Conservation (phyloP, 225 moss, liverwort and hornwort species). For the Takakia lepidozioides region DNA sequence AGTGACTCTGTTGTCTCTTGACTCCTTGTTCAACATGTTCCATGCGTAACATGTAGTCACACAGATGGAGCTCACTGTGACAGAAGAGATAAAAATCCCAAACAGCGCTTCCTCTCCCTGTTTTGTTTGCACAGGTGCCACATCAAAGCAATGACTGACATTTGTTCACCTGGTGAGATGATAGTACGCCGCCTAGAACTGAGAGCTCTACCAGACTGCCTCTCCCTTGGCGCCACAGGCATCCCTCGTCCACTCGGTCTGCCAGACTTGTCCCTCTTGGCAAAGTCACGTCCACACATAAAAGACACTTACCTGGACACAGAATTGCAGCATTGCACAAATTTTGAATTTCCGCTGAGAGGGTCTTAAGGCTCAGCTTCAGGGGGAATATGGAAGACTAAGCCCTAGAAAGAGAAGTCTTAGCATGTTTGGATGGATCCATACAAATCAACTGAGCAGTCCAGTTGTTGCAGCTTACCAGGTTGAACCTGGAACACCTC, state of each 20-base stretch:
- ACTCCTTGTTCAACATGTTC: no score
- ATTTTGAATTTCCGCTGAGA: not conserved
- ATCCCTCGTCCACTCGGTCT: constrained; percentile 43
- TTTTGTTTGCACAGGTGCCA: not conserved
- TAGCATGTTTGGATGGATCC: no score
- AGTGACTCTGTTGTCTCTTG: no score
- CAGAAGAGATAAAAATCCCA: no score
- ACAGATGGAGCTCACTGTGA: no score
- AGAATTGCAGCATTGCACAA: not conserved
- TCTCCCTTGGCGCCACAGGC: constrained; percentile 64
- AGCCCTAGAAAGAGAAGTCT: no score
- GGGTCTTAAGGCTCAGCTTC: no score
- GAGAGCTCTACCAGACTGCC: constrained; percentile 75
- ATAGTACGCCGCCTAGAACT: constrained; percentile 45
- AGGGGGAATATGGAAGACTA: no score
- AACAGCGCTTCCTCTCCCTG: no score
- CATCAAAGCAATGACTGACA: no score
- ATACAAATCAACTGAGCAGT: no score
- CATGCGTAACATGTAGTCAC: no score
- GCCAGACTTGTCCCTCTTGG: constrained; percentile 45
- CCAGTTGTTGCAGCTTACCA: constrained; percentile 16
- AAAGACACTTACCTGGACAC: constrained; percentile 41
- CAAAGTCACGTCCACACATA: constrained; percentile 44
- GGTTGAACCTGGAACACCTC: constrained; percentile 35
- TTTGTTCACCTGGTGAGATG: constrained; percentile 51